These are phyloP conservation scores for Salvia splendens DNA, from an alignment of 257 asterid species.

Conservation along the genomic window DNA sequence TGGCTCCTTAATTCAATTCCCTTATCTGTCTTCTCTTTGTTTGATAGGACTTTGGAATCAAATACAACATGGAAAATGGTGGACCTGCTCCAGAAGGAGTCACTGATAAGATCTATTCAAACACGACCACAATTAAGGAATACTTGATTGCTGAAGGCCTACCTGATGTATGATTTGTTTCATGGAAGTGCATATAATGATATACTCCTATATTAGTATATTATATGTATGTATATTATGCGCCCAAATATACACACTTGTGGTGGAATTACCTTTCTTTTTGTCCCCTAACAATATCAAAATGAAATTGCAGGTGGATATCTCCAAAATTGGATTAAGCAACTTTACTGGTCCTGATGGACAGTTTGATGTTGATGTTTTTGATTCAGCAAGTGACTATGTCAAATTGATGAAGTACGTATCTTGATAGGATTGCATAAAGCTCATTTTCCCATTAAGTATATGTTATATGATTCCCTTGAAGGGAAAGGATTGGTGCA, in stretches of 20 bases:
- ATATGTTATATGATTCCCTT: conserved; percentile 16
- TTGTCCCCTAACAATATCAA: conserved; percentile 19
- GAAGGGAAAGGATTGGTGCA: conserved; percentile 13
- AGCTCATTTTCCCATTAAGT: conserved; percentile 11
- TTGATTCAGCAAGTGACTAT: conserved; percentile 87
- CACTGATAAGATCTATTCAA: conserved; percentile 80
- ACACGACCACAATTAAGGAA: conserved; percentile 87
- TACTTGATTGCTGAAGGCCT: conserved; percentile 88
- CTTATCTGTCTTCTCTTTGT: conserved; percentile 26
- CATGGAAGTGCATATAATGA: not conserved
- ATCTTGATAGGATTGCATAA: conserved; percentile 12
- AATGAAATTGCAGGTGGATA: conserved; percentile 68
- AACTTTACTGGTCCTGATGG: conserved; percentile 89
- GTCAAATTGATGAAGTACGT: conserved; percentile 95
- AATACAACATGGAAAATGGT: conserved; percentile 99
- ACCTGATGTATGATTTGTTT: conserved; percentile 71
- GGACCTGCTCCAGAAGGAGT: conserved; percentile 99
- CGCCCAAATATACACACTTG: conserved; percentile 7
- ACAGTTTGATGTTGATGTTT: conserved; percentile 87
- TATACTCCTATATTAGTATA: not conserved
- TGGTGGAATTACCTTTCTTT: not conserved
- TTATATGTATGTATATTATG: not conserved
- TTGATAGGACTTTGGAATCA: conserved; percentile 91
- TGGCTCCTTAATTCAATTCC: conserved; percentile 18
- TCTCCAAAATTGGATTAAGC: conserved; percentile 59